Conservation (phyloP, 1,284 basidiomycete genomes). For the Sporisorium iseilematis-ciliati region DNA sequence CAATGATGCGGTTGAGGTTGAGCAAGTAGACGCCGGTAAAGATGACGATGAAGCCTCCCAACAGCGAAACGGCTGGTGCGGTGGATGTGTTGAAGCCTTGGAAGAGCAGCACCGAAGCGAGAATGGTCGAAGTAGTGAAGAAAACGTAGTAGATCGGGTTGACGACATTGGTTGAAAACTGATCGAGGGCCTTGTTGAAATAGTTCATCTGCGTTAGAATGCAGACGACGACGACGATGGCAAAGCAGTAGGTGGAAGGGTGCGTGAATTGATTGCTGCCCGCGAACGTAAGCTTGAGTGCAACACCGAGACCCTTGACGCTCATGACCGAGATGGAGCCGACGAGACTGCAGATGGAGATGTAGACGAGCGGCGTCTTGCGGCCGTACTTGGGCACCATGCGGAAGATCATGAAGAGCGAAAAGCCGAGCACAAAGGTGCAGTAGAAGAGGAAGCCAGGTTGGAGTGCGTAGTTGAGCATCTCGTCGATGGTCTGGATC, state of each 20-base stretch:
- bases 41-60: conserved; percentile 68
- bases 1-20: conserved; percentile 65
- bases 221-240: conserved; percentile 83
- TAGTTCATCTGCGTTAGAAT: conserved; percentile 98
- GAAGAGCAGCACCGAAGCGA: conserved; percentile 95
- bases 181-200: conserved; percentile 98
- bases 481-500: conserved; percentile 93
- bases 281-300: conserved; percentile 91
- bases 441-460: conserved; percentile 85
- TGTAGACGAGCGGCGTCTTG: conserved; percentile 89
- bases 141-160: conserved; percentile 99
- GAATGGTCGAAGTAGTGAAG: conserved; percentile 95
- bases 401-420: conserved; percentile 83
- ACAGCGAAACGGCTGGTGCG: conserved; percentile 71
- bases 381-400: conserved; percentile 90
- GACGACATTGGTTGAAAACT: conserved; percentile 96
- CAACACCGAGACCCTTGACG: conserved; percentile 95
- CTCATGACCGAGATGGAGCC: conserved; percentile 89
- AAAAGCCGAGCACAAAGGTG: conserved; percentile 82
- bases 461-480: conserved; percentile 87
- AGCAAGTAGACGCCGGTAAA: conserved; percentile 69
- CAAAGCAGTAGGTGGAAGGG: conserved; percentile 94
- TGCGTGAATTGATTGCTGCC: conserved; percentile 97
- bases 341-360: conserved; percentile 90
- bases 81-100: conserved; percentile 94